Evolutionary conservation across 164 flowering plant genomes (phyloP).

Genomic region (Annona cherimola): DNA sequence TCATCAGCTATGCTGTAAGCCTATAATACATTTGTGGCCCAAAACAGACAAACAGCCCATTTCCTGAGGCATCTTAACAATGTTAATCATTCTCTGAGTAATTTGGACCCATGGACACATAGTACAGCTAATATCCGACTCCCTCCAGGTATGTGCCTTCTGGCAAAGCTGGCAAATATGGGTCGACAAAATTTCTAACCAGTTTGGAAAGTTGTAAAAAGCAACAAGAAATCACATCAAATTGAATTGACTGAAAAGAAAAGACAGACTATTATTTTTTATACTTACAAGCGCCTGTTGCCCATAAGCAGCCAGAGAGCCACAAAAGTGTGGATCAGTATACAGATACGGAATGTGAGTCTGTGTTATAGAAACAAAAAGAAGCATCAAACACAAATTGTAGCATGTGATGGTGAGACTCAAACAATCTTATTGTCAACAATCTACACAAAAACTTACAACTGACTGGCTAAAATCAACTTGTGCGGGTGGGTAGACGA

Average conservation of each 20-base stretch:
- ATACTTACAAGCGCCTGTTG: conserved; percentile 52
- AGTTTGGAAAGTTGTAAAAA: too few relatives aligned
- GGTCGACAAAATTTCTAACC: too few relatives aligned
- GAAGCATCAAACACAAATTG: conserved; percentile 3
- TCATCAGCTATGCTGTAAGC: neutral
- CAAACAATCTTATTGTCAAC: neutral
- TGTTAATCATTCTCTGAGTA: too few relatives aligned
- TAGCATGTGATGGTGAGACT: neutral
- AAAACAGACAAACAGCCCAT: neutral
- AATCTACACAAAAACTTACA: conserved; percentile 29
- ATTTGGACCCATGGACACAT: too few relatives aligned
- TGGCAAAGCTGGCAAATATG: too few relatives aligned
- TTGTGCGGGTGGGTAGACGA: conserved; percentile 27
- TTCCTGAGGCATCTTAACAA: neutral
- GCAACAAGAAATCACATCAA: too few relatives aligned
- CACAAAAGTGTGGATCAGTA: conserved; percentile 44
- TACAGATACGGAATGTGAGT: conserved; percentile 39
- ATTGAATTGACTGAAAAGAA: too few relatives aligned
- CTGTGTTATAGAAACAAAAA: conserved; percentile 25
- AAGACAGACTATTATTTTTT: neutral
- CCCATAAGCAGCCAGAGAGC: conserved; percentile 45
- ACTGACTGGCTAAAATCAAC: conserved; percentile 35
- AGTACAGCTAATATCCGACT: too few relatives aligned
- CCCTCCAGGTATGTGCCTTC: too few relatives aligned
- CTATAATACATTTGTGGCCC: neutral